phyloP scores from a whole-genome alignment of 192 early-diverging fungal species.

The Coemansia biformis region DNA sequence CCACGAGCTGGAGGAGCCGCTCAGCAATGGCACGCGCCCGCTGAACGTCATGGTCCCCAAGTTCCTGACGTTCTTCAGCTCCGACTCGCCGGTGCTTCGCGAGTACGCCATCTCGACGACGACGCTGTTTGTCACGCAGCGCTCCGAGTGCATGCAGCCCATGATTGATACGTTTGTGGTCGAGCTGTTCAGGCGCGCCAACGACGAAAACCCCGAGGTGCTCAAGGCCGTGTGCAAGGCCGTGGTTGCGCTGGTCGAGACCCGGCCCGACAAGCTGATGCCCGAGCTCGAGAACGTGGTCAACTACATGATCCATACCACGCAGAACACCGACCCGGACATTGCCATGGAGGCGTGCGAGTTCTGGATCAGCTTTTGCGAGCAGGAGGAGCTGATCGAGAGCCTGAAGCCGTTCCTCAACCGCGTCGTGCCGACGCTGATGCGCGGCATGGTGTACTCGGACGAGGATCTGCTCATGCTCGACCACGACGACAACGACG shows the following conservation, averaged over 20 bases:
- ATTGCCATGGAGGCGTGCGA: constrained; percentile 98
- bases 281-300: constrained; percentile 85
- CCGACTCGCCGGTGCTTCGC: constrained; percentile 68
- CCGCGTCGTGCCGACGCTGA: constrained; percentile 84
- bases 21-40: constrained; percentile 64
- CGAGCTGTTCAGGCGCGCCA: constrained; percentile 76
- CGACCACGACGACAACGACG: constrained; percentile 78
- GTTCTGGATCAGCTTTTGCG: constrained; percentile 97
- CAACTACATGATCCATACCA: constrained; percentile 93
- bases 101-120: constrained; percentile 74
- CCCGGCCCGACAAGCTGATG: constrained; percentile 75
- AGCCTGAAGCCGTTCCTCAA: constrained; percentile 62
- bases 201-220: constrained; percentile 75
- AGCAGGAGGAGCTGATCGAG: constrained; percentile 77
- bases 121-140: constrained; percentile 81
- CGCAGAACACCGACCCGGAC: constrained; percentile 73
- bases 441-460: constrained; percentile 95
- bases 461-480: constrained; percentile 82
- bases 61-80: constrained; percentile 80
- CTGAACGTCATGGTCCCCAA: constrained; percentile 85
- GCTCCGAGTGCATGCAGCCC: constrained; percentile 58
- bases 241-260: constrained; percentile 84
- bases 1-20: constrained; percentile 67
- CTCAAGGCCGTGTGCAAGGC: constrained; percentile 92
- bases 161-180: constrained; percentile 51